Conservation (phyloP, 2,329 filamentous ascomycete species). For the Neophaeococcomyces aloes region DNA sequence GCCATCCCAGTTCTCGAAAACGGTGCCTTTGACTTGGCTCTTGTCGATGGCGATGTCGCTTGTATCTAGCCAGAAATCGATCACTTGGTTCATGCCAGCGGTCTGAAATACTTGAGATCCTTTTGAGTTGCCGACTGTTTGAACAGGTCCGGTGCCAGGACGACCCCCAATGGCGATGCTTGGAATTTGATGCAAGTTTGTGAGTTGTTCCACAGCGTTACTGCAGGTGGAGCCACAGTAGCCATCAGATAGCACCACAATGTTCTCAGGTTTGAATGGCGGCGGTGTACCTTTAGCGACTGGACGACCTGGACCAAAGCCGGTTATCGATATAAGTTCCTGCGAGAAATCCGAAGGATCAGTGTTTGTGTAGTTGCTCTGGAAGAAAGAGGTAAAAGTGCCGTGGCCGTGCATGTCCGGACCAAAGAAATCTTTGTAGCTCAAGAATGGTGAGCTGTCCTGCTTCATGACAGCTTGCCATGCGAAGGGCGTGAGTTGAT, state of each 20-base stretch:
- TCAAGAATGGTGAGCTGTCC: constrained; percentile 28
- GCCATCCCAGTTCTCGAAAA: not conserved
- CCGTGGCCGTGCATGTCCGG: constrained; percentile 27
- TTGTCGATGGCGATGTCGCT: not conserved
- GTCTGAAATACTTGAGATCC: constrained; percentile 27
- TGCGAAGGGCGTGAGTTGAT: constrained; percentile 22
- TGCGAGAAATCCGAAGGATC: constrained; percentile 20
- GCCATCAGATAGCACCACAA: constrained; percentile 43
- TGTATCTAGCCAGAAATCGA: too few relatives aligned
- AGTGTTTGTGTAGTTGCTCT: constrained; percentile 19
- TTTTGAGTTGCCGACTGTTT: constrained; percentile 52
- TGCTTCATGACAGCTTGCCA: constrained; percentile 24
- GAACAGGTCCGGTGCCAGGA: constrained; percentile 44
- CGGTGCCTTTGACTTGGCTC: not conserved
- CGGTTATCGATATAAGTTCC: constrained; percentile 23
- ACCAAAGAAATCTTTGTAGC: constrained; percentile 37
- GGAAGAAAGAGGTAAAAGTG: constrained; percentile 28
- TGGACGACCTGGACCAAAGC: constrained; percentile 21
- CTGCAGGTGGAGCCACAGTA: constrained; percentile 52
- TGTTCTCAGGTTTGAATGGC: constrained; percentile 27
- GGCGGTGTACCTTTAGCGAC: constrained; percentile 15
- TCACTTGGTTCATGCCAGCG: too few relatives aligned
- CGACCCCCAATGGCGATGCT: constrained; percentile 51
- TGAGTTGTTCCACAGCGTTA: constrained; percentile 40
- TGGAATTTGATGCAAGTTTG: constrained; percentile 37